Evolutionary conservation across 768 basidiomycete genomes (phyloP), one percentile per base, ranked within the genome.

Genomic region (Hypholoma fasciculare): DNA sequence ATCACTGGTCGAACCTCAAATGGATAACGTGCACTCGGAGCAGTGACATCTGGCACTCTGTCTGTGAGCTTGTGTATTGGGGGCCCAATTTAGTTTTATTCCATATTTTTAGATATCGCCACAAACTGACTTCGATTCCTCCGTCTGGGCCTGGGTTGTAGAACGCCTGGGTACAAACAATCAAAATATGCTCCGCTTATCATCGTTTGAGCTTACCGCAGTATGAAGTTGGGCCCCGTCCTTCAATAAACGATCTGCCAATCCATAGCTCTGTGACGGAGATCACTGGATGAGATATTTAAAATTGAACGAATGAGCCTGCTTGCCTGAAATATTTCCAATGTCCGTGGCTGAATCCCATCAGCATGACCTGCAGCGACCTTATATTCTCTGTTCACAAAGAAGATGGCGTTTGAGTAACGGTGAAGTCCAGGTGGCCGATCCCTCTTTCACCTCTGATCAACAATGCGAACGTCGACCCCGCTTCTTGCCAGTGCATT

Each of bases 191-290:
- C 23, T 23, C 19, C 34, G 9, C 34, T 9, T 40, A n/a, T 14
- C 43, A 51, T 26, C n/a, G 7, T 42, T 44, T 39, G 11, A 9
- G 74, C 83, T 58, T 68, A 90, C 90, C 52, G 83, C 83, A 71
- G 83, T 79, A 59, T 89, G 83, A 78, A 92, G 78, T 49, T 89
- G 87, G 57, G 83, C 85, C 5, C 83, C 89, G 63, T 90, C 82
- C 40, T 71, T 76, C 23, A 91, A 58, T 19, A 92, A 65, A 3
- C 82, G 78, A 16, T 90, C 85, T 0, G 82, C 87, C 6, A 92
- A 78, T 6, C 90, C 90, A 71, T 92, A 92, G 60, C 89, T 92
- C 89, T 92, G 52, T 23, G 23, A 4, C 7, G 11, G 17, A 50
- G 14, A 17, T 20, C 3, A 19, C 51, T 14, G 8, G 17, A 16